Base-by-base conservation (phyloP, 148 eudicot species). In the Dianthus caryophyllus region DNA sequence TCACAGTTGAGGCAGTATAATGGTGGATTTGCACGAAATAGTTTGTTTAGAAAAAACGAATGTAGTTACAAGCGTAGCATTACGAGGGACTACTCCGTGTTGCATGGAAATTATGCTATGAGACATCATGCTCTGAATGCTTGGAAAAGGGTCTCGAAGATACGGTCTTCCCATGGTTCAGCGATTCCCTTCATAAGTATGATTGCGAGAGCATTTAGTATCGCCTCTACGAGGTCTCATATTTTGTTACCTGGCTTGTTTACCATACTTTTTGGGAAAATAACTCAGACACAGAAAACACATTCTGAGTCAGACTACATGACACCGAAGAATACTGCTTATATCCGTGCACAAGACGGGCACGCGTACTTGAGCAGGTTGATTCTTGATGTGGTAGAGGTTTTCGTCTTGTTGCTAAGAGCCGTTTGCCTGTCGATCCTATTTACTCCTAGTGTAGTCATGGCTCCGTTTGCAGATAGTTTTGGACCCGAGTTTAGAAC, bases 401-500 rank as follows among this genome's bases (percentile, higher is more conserved):
- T 79, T 71, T 16, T 88, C 38, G 41, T 86, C 62, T 80, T 90
- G 82, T 65, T 90, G 73, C 65, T 90, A 15, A 86, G 98, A 86
- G 87, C 90, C 21, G 16, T 86, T 36, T 83, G 79, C 75, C 78
- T 94, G 75, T 79, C 84, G 22, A 64, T 94, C 51, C 75, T 94
- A 65, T 94, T 94, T 75, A 80, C 97, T 30, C 98, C 98, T 31
- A 78, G 90, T 81, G 71, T 90, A 61, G 88, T 80, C 46, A 84
- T 87, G 87, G 92, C 92, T 50, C 98, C 97, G 58, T 90, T 94
- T 77, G 92, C 91, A 27, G 96, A 88, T 79, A 70, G 69, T 65
- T 83, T 83, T 73, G 97, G 98, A 50, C 76, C 73, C 31, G 29
- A 72, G 65, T 89, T 82, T 51, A 83, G 98, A 70, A 82, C 75